A percentile compares a stretch with the other conserved stretches of the same genome.
Evolutionary conservation across 2,329 filamentous ascomycete species (phyloP).

Genomic region (Penicillium italicum): DNA sequence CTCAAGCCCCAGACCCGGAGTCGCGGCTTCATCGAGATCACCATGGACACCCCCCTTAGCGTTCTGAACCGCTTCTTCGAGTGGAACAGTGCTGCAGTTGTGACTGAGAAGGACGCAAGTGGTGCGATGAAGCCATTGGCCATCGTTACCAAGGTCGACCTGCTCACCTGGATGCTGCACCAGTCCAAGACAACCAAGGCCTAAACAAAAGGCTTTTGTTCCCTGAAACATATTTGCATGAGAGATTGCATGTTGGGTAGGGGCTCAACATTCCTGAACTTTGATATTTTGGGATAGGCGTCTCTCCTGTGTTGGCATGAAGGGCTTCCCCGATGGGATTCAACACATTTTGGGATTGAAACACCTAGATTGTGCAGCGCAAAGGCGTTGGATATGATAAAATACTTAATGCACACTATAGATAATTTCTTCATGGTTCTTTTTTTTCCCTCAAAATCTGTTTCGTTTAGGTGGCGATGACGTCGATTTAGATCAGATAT

Average conservation of each 20-base stretch:
- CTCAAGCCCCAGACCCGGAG: constrained; percentile 45
- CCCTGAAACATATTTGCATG: constrained; percentile 12
- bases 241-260: constrained; percentile 6
- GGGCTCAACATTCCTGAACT: constrained; percentile 20
- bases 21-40: constrained; percentile 88
- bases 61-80: constrained; percentile 91
- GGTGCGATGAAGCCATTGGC: constrained; percentile 73
- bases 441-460: background rate
- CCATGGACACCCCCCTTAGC: constrained; percentile 77
- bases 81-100: constrained; percentile 94
- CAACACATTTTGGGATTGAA: constrained; percentile 13
- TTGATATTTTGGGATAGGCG: constrained; percentile 12
- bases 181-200: constrained; percentile 39
- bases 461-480: background rate
- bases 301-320: constrained; percentile 6
- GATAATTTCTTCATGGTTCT: background rate
- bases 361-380: constrained; percentile 11
- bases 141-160: constrained; percentile 93
- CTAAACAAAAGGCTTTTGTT: constrained; percentile 1
- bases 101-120: constrained; percentile 69
- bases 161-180: constrained; percentile 87
- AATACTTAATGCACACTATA: constrained; percentile 7
- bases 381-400: constrained; percentile 3
- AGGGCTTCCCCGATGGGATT: constrained; percentile 17
- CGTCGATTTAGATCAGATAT: background rate